Conservation (phyloP, 345 rosid species). For the Fremontodendron californicum region DNA sequence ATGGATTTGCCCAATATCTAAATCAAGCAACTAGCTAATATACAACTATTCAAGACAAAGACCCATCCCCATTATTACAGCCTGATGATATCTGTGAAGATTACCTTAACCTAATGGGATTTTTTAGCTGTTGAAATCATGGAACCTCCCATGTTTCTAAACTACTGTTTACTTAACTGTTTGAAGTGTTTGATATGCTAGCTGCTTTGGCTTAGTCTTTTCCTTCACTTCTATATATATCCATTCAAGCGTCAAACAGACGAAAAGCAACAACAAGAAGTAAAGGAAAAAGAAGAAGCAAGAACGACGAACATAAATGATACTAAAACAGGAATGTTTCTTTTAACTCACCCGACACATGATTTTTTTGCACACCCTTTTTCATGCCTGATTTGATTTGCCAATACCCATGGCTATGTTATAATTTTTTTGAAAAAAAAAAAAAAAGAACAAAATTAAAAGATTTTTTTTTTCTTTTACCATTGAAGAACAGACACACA, state of each 20-base stretch:
- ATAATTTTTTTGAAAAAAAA: not conserved
- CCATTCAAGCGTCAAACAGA: not conserved
- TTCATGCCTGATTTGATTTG: conserved; percentile 19
- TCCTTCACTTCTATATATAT: not conserved
- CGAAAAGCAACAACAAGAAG: not conserved
- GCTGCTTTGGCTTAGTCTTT: not conserved
- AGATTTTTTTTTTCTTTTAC: not conserved
- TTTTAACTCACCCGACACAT: conserved; percentile 25
- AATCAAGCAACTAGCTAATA: conserved; percentile 6
- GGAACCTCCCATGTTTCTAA: not conserved
- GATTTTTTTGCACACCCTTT: conserved; percentile 15
- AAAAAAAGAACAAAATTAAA: not conserved
- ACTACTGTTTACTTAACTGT: not conserved
- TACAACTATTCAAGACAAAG: conserved; percentile 16
- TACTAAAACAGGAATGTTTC: conserved; percentile 13
- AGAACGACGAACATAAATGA: conserved; percentile 5
- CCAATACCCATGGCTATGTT: not conserved
- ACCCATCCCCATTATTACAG: not conserved
- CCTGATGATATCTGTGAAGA: not conserved
- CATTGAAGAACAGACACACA: conserved; percentile 17
- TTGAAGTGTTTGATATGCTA: not conserved
- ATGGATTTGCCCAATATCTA: conserved; percentile 8
- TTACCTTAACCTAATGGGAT: not conserved
- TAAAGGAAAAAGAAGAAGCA: not conserved
- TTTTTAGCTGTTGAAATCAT: not conserved